phyloP scores from a whole-genome alignment of 495 filamentous ascomycete species.

The Penicillium tannophilum region DNA sequence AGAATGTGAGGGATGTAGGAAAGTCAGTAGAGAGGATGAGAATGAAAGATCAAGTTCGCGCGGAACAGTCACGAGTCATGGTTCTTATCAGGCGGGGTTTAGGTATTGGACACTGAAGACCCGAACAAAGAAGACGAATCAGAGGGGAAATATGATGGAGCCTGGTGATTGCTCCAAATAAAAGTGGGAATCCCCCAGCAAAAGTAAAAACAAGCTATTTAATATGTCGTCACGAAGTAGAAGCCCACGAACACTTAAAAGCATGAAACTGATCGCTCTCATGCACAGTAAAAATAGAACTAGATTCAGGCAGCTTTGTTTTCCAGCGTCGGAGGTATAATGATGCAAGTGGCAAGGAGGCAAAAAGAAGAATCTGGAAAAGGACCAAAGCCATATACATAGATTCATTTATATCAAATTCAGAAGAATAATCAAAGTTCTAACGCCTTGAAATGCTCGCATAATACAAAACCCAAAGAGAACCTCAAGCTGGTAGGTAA shows the following conservation, averaged over 20 bases:
- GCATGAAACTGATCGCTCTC: not conserved
- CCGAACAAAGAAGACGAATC: conserved; percentile 4
- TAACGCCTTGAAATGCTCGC: conserved; percentile 17
- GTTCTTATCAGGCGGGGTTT: conserved; percentile 22
- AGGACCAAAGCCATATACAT: not conserved
- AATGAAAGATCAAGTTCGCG: conserved; percentile 14
- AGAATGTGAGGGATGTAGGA: too few species aligned
- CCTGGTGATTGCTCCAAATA: not conserved
- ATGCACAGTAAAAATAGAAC: conserved; percentile 22
- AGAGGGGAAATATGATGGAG: conserved; percentile 1
- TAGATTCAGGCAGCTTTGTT: conserved; percentile 21
- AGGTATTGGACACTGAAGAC: not conserved
- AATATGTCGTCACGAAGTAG: conserved; percentile 6
- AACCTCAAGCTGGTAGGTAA: conserved; percentile 8
- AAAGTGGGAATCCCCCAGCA: not conserved
- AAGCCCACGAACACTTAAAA: not conserved
- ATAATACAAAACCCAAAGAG: not conserved
- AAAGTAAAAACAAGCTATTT: conserved; percentile 6
- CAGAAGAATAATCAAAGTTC: conserved; percentile 1
- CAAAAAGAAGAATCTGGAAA: conserved; percentile 12
- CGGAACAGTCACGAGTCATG: conserved; percentile 26
- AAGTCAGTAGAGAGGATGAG: not conserved
- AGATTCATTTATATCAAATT: not conserved
- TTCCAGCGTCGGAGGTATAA: conserved; percentile 15
- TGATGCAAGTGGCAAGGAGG: conserved; percentile 28